Evolutionary conservation across 1,139 yeast species (phyloP).

Genomic region (Pichia sp.): DNA sequence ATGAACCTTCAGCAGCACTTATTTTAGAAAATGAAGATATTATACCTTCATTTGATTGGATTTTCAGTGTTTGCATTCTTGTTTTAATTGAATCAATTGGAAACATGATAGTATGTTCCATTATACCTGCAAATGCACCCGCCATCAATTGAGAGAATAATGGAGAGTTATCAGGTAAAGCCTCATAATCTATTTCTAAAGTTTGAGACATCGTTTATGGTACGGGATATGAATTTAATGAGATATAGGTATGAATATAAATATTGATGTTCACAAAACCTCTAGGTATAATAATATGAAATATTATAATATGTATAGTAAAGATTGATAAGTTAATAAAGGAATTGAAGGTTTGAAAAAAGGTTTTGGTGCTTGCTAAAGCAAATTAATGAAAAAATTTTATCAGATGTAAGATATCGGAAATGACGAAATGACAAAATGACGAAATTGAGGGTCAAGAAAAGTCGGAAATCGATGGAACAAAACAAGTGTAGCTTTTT

Average conservation of each 20-base stretch:
- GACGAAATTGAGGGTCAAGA: not conserved
- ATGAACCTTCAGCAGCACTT: slow-evolving; percentile 83
- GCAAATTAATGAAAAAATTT: not conserved
- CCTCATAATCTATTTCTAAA: slow-evolving; percentile 74
- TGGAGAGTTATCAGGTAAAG: slow-evolving; percentile 84
- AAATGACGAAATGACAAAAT: not conserved
- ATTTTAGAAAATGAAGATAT: slow-evolving; percentile 65
- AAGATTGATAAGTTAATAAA: no score
- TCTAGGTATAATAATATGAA: not conserved
- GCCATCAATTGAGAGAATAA: slow-evolving; percentile 77
- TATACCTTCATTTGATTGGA: slow-evolving; percentile 32
- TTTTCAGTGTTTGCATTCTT: slow-evolving; percentile 74
- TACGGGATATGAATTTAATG: not conserved
- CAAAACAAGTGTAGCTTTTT: no score
- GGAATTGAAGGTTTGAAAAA: no score
- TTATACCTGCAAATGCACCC: slow-evolving; percentile 96
- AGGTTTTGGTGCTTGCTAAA: no score
- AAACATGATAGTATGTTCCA: slow-evolving; percentile 97
- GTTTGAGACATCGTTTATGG: slow-evolving; percentile 13
- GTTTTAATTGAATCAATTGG: slow-evolving; percentile 95
- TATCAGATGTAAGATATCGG: not conserved
- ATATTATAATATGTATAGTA: not conserved
- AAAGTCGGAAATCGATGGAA: not conserved
- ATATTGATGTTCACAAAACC: not conserved
- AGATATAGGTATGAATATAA: not conserved